Base-by-base conservation (phyloP, 192 early-diverging fungal genomes). In the Linderina pennispora region DNA sequence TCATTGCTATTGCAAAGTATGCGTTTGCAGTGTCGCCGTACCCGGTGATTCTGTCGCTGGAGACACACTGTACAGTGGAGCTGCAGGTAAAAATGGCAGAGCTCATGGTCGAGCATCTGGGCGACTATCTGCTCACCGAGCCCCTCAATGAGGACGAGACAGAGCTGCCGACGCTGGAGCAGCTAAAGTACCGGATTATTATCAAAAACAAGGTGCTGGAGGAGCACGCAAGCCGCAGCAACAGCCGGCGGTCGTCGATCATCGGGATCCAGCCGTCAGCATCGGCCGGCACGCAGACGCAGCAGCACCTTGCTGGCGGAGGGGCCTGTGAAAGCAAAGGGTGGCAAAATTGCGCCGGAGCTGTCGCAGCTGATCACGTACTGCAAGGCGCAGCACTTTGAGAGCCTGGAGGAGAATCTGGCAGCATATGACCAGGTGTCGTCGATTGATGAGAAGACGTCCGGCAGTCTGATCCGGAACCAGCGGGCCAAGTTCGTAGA, bases 21-120 rank as follows among this genome's bases (percentile, higher is more conserved):
- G 93, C 89, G 6, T 96, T 96, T 65, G 81, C 80, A 7, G 77
- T 78, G 8, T 83, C 87, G 11, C 76, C 80, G 21, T 92, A 89
- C 40, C 92, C 92, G 4, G 62, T 93, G 16, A 88, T 89, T 39
- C 52, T 95, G 40, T 90, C 87, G 11, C 54, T 95, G 5, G 92
- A 95, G 62, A 80, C 81, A 8, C 87, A 89, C 60, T 94, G 92
- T 55, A 75, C 76, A 23, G 47, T 77, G 18, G 62, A 75, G 15
- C 87, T 89, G 59, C 92, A 94, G 53, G 77, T 57, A 14, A 58
- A 65, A 11, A 87, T 92, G 83, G 92, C 89, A 4, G 53, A 31
- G 8, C 82, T 87, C 24, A 52, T 94, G 45, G 35, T 47, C 18
- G 77, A 77, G n/a, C 64, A 75, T 10, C 61, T 94, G n/a, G 89